Evolutionary conservation across 2,329 filamentous ascomycete species (phyloP), one percentile per base, ranked within the genome.

Genomic region (Hymenoscyphus linearis): DNA sequence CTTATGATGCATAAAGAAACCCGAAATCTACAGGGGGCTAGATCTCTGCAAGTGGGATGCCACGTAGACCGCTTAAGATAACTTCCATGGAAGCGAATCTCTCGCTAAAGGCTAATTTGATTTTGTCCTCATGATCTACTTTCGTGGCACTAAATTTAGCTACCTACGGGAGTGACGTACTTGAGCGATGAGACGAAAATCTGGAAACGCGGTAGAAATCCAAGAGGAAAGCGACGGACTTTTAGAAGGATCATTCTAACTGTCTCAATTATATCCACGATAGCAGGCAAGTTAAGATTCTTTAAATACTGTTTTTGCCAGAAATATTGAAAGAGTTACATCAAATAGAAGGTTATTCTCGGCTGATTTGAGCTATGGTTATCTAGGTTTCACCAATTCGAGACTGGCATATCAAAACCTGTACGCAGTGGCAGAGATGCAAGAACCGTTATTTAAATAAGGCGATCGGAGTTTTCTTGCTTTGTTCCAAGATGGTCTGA

Each of bases 1-100:
- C 82, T 2, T 78, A 74, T 4, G 74, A 74, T 57, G 78, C 82
- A 74, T 77, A 85, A 50, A 63, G 61, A 71, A 69, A 69, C 7
- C 59, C 56, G 14, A 58, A 61, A 26, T 64, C 57, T 4, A 47
- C 59, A 10, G 66, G 66, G 12, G 35, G 37, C 3, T 58, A 65
- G 35, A 62, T 55, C 25, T 58, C 57, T 10, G 64, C 59, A 16
- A 60, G 16, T 18, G 47, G 7, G 10, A 27, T 14, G 25, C 27
- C 27, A 6, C 4, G 6, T 9, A 53, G 14, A 25, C 40, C 31
- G 10, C 4, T 2, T 12, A 22, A 9, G 18, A 47, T 9, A 2
- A 22, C n/a, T 4, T 1, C 2, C 12, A 22, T 22, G 10, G 40
- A 18, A 22, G 40, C 18, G 22, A 47, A 13, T 47, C 40, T 47